These are phyloP conservation scores for Neoscytalidium dimidiatum DNA, from an alignment of 2,329 filamentous ascomycete genomes.

Conservation along the genomic window DNA sequence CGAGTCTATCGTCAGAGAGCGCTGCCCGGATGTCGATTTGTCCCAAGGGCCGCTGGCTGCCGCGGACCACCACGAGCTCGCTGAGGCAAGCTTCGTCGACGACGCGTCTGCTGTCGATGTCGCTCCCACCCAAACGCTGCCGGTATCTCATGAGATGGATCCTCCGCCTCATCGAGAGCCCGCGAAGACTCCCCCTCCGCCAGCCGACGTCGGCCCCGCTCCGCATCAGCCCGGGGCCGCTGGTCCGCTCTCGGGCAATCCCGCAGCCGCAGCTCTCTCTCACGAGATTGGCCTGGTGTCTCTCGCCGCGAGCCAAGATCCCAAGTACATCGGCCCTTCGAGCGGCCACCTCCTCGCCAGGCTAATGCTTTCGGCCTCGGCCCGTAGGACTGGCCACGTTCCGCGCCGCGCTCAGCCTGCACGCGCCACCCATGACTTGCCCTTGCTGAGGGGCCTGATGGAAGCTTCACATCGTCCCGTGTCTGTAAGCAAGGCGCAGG, in stretches of 20 bases:
- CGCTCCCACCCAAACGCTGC: too few species aligned
- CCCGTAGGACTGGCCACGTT: conserved; percentile 23
- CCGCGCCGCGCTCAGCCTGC: neutral
- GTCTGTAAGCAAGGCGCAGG: conserved; percentile 39
- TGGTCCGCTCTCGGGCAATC: neutral
- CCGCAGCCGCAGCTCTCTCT: conserved; percentile 29
- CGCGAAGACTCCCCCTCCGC: neutral
- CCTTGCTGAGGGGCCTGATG: neutral
- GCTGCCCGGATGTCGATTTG: conserved; percentile 22
- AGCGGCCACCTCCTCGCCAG: conserved; percentile 58
- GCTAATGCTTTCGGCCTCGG: conserved; percentile 47
- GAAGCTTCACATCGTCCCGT: conserved; percentile 16
- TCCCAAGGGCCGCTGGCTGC: neutral
- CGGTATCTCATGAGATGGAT: too few species aligned
- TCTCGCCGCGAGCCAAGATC: conserved; percentile 49
- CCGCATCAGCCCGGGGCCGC: neutral
- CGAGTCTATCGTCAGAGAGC: conserved; percentile 23
- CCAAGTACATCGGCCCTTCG: conserved; percentile 57
- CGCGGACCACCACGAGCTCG: too few species aligned
- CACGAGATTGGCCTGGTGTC: conserved; percentile 59
- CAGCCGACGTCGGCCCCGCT: neutral
- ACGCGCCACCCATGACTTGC: neutral
- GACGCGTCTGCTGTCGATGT: too few species aligned
- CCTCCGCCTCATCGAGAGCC: neutral
- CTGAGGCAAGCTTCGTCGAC: neutral